Evolutionary conservation across 176 grass and related monocot species (phyloP).

Genomic region (Tuctoria greenei): DNA sequence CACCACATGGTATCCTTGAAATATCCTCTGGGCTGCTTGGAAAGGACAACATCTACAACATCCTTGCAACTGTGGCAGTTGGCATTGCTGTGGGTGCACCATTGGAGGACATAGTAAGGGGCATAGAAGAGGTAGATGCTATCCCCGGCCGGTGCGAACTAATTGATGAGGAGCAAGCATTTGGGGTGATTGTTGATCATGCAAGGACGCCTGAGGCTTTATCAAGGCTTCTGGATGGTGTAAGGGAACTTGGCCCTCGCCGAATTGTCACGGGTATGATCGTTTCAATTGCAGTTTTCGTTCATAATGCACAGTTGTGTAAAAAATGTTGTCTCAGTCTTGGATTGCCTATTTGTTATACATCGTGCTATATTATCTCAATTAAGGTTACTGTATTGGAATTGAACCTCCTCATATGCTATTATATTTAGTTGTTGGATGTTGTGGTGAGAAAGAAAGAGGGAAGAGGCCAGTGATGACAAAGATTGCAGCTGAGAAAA

Average conservation of each 20-base stretch:
- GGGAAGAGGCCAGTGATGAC: constrained; percentile 92
- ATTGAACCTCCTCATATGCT: constrained; percentile 31
- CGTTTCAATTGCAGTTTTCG: constrained; percentile 15
- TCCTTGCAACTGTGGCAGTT: constrained; percentile 93
- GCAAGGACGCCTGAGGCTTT: constrained; percentile 72
- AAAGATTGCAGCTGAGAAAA: constrained; percentile 93
- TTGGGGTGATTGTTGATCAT: constrained; percentile 87
- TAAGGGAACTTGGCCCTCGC: constrained; percentile 74
- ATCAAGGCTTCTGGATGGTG: constrained; percentile 74
- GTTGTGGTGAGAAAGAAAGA: constrained; percentile 88
- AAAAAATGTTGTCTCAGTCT: background rate
- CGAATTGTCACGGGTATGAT: constrained; percentile 83
- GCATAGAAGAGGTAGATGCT: constrained; percentile 95
- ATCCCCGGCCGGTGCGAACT: constrained; percentile 89
- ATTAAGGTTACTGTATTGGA: constrained; percentile 3
- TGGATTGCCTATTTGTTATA: background rate
- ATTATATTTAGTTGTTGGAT: constrained; percentile 82
- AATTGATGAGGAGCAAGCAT: constrained; percentile 97
- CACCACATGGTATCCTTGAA: constrained; percentile 90
- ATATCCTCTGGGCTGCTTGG: constrained; percentile 94
- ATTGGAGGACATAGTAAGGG: constrained; percentile 89
- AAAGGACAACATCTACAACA: constrained; percentile 81
- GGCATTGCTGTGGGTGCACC: constrained; percentile 80
- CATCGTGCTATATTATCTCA: constrained; percentile 3
- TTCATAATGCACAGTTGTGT: constrained; percentile 10